These are phyloP conservation scores for Herpetospermum pedunculosum DNA, from an alignment of 306 rosid species.

Conservation along the genomic window DNA sequence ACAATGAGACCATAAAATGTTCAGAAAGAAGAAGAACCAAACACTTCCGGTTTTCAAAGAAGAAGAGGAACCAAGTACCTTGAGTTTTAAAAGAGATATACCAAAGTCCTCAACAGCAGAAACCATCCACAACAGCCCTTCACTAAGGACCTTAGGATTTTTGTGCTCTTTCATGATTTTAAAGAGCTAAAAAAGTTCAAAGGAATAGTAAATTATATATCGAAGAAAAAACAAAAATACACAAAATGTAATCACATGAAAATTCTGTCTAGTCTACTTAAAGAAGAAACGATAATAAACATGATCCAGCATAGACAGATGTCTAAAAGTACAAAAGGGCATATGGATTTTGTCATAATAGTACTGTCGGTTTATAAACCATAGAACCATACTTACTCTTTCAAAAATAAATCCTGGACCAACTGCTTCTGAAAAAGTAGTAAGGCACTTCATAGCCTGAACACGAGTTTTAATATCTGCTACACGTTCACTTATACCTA, in stretches of 20 bases:
- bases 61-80: conserved; percentile 33
- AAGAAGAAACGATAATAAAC: background rate
- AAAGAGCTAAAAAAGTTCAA: conserved; percentile 38
- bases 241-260: background rate
- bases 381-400: conserved; percentile 47
- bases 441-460: conserved; percentile 90
- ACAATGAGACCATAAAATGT: background rate
- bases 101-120: conserved; percentile 96
- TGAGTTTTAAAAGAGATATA: conserved; percentile 73
- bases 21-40: background rate
- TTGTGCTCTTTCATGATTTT: conserved; percentile 98
- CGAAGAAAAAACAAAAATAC: background rate
- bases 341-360: background rate
- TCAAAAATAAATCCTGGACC: conserved; percentile 97
- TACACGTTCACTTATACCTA: conserved; percentile 92
- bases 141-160: conserved; percentile 98
- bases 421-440: conserved; percentile 77
- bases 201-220: background rate
- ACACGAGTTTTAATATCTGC: conserved; percentile 97
- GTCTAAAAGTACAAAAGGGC: background rate
- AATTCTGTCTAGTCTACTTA: background rate
- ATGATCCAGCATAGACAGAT: background rate
- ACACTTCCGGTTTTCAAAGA: background rate
- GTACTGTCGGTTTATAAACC: background rate
- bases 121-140: conserved; percentile 94